Conservation (phyloP, 2,329 filamentous ascomycete species). For the Aspergillus glaucus region DNA sequence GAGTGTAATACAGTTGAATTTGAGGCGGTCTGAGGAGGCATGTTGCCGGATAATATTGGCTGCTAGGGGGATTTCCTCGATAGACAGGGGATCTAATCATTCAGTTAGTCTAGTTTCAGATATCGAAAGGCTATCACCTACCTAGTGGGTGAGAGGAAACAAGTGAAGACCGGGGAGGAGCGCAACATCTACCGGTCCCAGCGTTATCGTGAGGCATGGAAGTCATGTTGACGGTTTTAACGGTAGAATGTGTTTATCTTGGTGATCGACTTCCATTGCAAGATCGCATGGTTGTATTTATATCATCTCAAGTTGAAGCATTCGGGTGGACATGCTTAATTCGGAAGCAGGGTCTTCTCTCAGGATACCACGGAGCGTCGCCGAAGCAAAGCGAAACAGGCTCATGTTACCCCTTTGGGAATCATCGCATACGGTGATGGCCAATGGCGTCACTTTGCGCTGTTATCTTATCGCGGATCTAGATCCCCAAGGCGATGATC, state of each 20-base stretch:
- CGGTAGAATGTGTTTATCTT: background rate
- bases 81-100: conserved; percentile 7
- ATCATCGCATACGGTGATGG: background rate
- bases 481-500: background rate
- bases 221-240: background rate
- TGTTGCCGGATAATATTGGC: conserved; percentile 10
- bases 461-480: background rate
- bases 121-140: background rate
- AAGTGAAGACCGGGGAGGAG: background rate
- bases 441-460: conserved; percentile 11
- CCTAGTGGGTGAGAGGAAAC: background rate
- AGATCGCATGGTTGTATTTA: background rate
- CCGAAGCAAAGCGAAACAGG: background rate
- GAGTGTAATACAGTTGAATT: conserved; percentile 47
- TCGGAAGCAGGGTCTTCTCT: background rate
- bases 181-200: background rate
- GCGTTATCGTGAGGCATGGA: background rate
- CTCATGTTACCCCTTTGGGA: background rate
- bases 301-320: background rate
- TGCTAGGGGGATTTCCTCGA: conserved; percentile 9
- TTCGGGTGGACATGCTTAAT: conserved; percentile 1
- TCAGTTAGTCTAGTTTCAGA: background rate
- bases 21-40: conserved; percentile 21
- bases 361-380: background rate
- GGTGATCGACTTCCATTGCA: background rate